Conservation (phyloP, 768 basidiomycete species). For the Neoboletus brunneissimus region DNA sequence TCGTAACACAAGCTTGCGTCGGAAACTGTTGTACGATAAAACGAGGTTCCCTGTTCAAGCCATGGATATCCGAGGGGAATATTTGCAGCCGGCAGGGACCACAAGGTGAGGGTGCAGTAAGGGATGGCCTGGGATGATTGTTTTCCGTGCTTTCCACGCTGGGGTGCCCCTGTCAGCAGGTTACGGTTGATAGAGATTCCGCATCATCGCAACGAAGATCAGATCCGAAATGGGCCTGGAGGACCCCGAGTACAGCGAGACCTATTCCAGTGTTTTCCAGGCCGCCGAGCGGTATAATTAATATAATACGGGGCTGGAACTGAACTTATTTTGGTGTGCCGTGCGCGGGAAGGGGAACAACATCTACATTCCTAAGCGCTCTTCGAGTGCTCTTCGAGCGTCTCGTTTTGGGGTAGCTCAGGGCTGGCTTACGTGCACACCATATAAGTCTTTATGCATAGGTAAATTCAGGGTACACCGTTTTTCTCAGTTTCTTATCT, state of each 20-base stretch:
- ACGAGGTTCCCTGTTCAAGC: background rate
- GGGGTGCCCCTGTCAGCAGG: slow-evolving; percentile 27
- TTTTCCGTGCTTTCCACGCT: slow-evolving; percentile 27
- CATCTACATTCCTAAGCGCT: too few species aligned
- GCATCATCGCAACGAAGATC: slow-evolving; percentile 30
- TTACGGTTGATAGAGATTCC: slow-evolving; percentile 11
- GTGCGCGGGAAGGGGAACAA: background rate
- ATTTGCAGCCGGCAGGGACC: slow-evolving; percentile 4
- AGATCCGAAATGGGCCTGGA: slow-evolving; percentile 9
- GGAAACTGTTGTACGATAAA: background rate
- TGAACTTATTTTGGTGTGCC: slow-evolving; percentile 1
- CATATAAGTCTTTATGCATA: too few species aligned
- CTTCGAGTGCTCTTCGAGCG: too few species aligned
- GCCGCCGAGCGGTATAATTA: slow-evolving; percentile 5
- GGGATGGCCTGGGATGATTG: slow-evolving; percentile 18
- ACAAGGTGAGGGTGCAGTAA: slow-evolving; percentile 12
- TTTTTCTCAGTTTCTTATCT: too few species aligned
- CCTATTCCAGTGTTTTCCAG: background rate
- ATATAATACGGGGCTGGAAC: background rate
- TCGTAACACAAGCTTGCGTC: slow-evolving; percentile 1
- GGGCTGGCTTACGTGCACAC: too few species aligned
- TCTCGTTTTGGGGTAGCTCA: too few species aligned
- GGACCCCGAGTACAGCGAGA: slow-evolving; percentile 21
- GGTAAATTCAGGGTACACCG: too few species aligned
- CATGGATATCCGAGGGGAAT: slow-evolving; percentile 22